Evolutionary conservation across 192 early-diverging fungal species (phyloP), one percentile per base, ranked within the genome.

Genomic region (Spinellus fusiger): DNA sequence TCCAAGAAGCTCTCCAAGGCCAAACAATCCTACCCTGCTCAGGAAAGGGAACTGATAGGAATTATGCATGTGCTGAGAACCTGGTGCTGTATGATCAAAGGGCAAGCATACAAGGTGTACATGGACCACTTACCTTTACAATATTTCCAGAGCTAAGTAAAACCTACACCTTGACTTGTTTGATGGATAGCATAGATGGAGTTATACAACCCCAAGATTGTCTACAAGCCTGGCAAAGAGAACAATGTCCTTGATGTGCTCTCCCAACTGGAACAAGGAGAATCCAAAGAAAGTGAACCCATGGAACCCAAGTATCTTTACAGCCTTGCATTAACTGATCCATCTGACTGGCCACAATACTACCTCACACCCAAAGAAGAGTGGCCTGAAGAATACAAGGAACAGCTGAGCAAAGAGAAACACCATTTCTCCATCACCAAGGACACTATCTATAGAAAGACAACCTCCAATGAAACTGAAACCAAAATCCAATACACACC

Each of bases 1-100:
- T 71, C 69, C 4, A 59, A 63, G 29, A 75, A 75, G 18, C 50
- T 68, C 16, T 44, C 46, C 0, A 15, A 50, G 18, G 69, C 64
- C 61, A 28, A 66, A 57, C 20, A 37, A 16, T 61, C 65, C 9
- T 71, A 69, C 22, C 64, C 66, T 8, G 53, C 68, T 18, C 69
- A 74, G 31, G 56, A 72, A 35, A 57, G 49, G 4, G 59, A 61
- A 40, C 12, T 61, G 0, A 10, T 61, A 13, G 59, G 22, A 27
- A 61, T 61, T 16, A 7, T 61, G 4, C 49, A 61, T 52, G 59
- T 49, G 0, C 29, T 61, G 18, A 12, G 59, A 38, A 34, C 32
- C 0, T 61, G 59, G 59, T 47, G 59, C 2, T 61, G 49, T 27
- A 40, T 34, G 4, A 23, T 61, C 1, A 49, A 61, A 16, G 59